Evolutionary conservation across 371 early-diverging fungal genomes (phyloP).

Genomic region (Dentiscutata heterogama): DNA sequence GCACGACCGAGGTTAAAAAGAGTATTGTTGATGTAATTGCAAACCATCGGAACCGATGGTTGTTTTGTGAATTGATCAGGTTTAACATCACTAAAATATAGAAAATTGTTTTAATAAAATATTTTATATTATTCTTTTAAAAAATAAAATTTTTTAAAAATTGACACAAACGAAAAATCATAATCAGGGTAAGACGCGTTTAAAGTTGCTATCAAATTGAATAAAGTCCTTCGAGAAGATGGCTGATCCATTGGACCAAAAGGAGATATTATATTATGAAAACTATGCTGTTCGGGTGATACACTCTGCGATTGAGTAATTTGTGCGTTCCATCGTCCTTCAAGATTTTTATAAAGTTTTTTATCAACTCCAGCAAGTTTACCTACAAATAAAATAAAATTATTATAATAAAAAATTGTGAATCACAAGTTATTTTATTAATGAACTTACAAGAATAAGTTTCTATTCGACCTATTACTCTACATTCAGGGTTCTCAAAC

Average conservation of each 20-base stretch:
- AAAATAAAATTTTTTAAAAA: constrained; percentile 4
- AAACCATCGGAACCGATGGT: constrained; percentile 74
- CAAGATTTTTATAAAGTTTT: constrained; percentile 85
- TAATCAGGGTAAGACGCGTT: constrained; percentile 96
- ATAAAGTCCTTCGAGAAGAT: constrained; percentile 84
- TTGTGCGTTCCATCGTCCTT: constrained; percentile 77
- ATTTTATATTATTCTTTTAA: background rate
- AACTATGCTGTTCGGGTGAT: constrained; percentile 51
- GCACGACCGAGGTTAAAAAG: constrained; percentile 86
- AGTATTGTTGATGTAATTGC: constrained; percentile 88
- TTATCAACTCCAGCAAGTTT: constrained; percentile 92
- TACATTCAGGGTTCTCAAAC: constrained; percentile 73
- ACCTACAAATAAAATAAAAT: constrained; percentile 62
- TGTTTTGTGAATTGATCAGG: constrained; percentile 89
- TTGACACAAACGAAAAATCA: constrained; percentile 78
- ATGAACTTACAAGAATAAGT: constrained; percentile 87
- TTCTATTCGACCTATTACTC: constrained; percentile 82
- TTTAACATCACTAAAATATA: constrained; percentile 73
- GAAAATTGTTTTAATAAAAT: background rate
- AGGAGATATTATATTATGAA: constrained; percentile 74
- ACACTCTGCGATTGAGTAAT: constrained; percentile 53
- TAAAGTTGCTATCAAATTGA: constrained; percentile 91
- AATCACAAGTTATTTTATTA: background rate
- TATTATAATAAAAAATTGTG: background rate
- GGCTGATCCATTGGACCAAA: constrained; percentile 87